Evolutionary conservation across 129 eudicot genomes (phyloP), one percentile per base, ranked within the genome.

Genomic region (Saposhnikovia divaricata): DNA sequence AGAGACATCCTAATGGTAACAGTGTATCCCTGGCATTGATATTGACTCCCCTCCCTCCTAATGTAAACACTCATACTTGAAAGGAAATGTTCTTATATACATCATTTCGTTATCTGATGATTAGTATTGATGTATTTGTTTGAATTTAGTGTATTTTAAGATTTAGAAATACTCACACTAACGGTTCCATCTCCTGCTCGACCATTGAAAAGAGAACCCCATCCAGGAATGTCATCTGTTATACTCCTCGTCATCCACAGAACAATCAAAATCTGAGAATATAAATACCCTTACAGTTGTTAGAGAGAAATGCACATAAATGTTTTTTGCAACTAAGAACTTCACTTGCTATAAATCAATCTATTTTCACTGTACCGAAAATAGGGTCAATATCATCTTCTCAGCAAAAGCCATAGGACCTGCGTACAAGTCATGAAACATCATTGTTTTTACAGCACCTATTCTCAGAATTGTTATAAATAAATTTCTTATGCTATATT

Each of bases 381-480:
- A 94, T 50, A 91, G 82, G 25, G 80, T 81, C 28, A 94, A 43
- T 65, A 94, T 82, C 96, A 89, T 90, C 88, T 94, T 94, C 76
- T 94, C 98, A 1, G 93, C 96, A 76, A 90, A 94, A n/a, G 93
- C 87, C 98, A 90, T 94, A 21, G 96, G 97, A 81, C 98, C 98
- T 91, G 86, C 39, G 0, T 50, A 79, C 51, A n/a, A 47, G 47
- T 4, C 45, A 37, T 14, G 5, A 40, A 31, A 68, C 73, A 68
- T 68, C 43, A 68, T 68, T 68, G 18, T 68, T n/a, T 8, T 21
- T 61, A 61, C 15, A 9, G 2, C 69, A 57, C 14, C 31, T 57
- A 21, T 6, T 59, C 14, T n/a, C 66, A 23, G n/a, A 1, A 19
- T 59, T 59, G 4, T n/a, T 23, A n/a, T 25, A 9, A 7, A 57